Evolutionary conservation across 805 yeast genomes (phyloP).

Genomic region (Candida peoriensis): DNA sequence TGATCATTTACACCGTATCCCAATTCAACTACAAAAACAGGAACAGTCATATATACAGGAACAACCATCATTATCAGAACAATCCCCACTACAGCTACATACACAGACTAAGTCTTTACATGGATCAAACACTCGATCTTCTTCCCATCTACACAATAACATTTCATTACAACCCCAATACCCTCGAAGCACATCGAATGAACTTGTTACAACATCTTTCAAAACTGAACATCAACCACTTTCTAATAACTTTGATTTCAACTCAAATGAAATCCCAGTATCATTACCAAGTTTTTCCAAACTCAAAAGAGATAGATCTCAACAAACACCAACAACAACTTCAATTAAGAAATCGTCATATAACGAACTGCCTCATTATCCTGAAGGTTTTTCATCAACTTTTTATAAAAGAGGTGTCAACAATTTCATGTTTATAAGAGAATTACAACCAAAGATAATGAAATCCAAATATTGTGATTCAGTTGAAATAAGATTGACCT

Average conservation of each 20-base stretch:
- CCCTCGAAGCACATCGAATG: too few relatives aligned
- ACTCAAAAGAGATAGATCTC: background rate
- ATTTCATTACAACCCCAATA: too few relatives aligned
- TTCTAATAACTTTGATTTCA: background rate
- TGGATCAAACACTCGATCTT: too few relatives aligned
- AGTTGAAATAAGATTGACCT: constrained; percentile 37
- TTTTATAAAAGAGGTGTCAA: constrained; percentile 43
- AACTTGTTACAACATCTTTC: constrained; percentile 4
- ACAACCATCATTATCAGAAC: too few relatives aligned
- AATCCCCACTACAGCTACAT: too few relatives aligned
- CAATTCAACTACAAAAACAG: background rate
- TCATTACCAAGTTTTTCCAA: constrained; percentile 3
- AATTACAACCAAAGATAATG: constrained; percentile 41
- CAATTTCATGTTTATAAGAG: constrained; percentile 47
- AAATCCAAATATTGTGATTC: constrained; percentile 32
- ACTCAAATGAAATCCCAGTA: constrained; percentile 2
- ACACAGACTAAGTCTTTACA: too few relatives aligned
- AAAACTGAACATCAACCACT: constrained; percentile 1
- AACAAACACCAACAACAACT: constrained; percentile 1
- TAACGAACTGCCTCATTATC: constrained; percentile 26
- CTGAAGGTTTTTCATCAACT: constrained; percentile 47
- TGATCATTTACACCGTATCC: too few relatives aligned
- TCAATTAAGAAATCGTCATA: constrained; percentile 5
- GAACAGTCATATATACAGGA: constrained; percentile 1
- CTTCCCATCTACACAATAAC: too few relatives aligned